These are phyloP conservation scores for Apiospora marii DNA, from an alignment of 2,329 filamentous ascomycete species.

Conservation along the genomic window DNA sequence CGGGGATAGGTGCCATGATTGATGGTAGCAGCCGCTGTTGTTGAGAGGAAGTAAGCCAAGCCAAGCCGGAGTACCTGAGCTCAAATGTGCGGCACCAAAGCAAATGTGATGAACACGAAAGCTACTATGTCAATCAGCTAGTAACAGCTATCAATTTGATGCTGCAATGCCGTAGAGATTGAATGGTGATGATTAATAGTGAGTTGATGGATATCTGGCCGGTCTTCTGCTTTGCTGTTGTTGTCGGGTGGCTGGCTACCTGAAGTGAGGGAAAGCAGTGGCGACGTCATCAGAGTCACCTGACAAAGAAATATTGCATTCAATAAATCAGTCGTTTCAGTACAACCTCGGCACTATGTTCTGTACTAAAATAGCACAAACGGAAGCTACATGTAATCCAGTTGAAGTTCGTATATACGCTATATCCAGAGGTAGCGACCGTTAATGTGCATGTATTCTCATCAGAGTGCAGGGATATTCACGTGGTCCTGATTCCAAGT, in stretches of 20 bases:
- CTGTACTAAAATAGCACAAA: neutral
- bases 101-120: neutral
- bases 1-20: constrained; percentile 67
- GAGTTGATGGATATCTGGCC: neutral
- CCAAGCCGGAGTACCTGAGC: neutral
- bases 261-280: neutral
- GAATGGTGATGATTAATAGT: neutral
- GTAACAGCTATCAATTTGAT: neutral
- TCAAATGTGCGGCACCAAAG: neutral
- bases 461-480: too few species aligned
- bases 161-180: neutral
- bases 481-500: too few species aligned
- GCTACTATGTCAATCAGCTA: neutral
- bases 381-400: neutral
- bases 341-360: neutral
- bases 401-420: neutral
- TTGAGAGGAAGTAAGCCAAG: constrained; percentile 34
- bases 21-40: neutral
- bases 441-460: too few species aligned
- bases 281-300: constrained; percentile 17
- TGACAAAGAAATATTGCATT: neutral
- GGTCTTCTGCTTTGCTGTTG: neutral
- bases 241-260: neutral
- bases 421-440: neutral
- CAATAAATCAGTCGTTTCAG: neutral